Evolutionary conservation across 805 yeast genomes (phyloP), one percentile per base, ranked within the genome.

Genomic region (Yarrowia osloensis): DNA sequence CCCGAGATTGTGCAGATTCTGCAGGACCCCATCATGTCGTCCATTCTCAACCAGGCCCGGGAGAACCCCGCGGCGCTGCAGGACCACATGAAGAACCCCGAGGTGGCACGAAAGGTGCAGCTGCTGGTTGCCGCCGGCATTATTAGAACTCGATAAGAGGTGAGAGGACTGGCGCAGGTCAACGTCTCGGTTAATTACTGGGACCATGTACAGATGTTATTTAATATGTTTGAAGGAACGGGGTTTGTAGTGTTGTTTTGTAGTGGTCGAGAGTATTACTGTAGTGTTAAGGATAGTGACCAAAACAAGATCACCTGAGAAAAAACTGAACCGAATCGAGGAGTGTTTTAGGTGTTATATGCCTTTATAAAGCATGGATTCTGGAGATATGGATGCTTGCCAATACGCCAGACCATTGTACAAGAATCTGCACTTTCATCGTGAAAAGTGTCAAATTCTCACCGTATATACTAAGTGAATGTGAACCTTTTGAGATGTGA

Each of bases 1-100:
- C 98, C 98, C n/a, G 98, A 93, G 80, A 89, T 94, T 68, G 91
- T 89, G 67, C 83, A 87, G 62, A 92, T 94, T 70, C 82, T 95
- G 79, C 91, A 89, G 77, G 97, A 93, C 76, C 97, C 98, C 13
- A 92, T 94, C 49, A 94, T 95, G 98, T 95, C 92, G 80, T 88
- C 94, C 67, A 95, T 95, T 71, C 83, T 95, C 77, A 88, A 86
- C 72, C 99, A 95, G 81, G 98, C 98, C 21, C 90, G 88, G 77
- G 90, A 86, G 69, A 90, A 95, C 77, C 99, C 99, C 62, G 97
- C 97, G 52, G 98, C 98, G 67, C 84, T 95, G 73, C 96, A 90
- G 77, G 98, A 94, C 74, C 99, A 95, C 80, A 92, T 95, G 97
- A 90, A 86, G 83, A 95, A 95, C 80, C 98, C 99, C 46, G 96